These are phyloP conservation scores for Kodamaea fungicola DNA, from an alignment of 1,139 yeast genomes.

Conservation along the genomic window DNA sequence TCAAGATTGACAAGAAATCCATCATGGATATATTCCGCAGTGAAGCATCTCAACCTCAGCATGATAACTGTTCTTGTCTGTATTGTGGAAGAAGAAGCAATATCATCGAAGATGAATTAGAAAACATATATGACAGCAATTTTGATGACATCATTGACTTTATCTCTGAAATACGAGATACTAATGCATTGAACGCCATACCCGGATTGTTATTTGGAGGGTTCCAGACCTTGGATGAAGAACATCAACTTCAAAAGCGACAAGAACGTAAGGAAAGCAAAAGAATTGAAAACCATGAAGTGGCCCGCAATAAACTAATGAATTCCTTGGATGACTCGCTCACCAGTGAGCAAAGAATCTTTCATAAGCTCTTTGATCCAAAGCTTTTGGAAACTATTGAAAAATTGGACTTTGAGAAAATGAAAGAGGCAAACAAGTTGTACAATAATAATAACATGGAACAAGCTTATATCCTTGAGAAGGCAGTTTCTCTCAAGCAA, in stretches of 20 bases:
- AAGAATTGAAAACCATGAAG: background rate
- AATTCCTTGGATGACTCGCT: background rate
- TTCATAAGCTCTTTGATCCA: conserved; percentile 29
- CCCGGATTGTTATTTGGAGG: conserved; percentile 42
- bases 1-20: conserved; percentile 67
- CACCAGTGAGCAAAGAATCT: conserved; percentile 12
- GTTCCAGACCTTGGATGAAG: conserved; percentile 39
- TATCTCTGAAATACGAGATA: conserved; percentile 38
- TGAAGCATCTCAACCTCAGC: conserved; percentile 17
- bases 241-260: conserved; percentile 30
- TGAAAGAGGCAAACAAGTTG: conserved; percentile 20
- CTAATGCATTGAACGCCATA: conserved; percentile 38
- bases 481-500: conserved; percentile 28
- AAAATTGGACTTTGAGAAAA: conserved; percentile 25
- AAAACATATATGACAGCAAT: conserved; percentile 50
- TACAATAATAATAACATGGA: conserved; percentile 13
- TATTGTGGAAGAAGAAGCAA: conserved; percentile 76
- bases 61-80: conserved; percentile 58
- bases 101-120: conserved; percentile 77
- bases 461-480: conserved; percentile 22
- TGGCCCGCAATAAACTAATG: background rate
- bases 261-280: conserved; percentile 1
- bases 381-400: conserved; percentile 29
- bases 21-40: conserved; percentile 59
- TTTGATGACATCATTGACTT: conserved; percentile 48